Evolutionary conservation across 192 early-diverging fungal species (phyloP), one percentile per base, ranked within the genome.

Genomic region (Gigaspora rosea): DNA sequence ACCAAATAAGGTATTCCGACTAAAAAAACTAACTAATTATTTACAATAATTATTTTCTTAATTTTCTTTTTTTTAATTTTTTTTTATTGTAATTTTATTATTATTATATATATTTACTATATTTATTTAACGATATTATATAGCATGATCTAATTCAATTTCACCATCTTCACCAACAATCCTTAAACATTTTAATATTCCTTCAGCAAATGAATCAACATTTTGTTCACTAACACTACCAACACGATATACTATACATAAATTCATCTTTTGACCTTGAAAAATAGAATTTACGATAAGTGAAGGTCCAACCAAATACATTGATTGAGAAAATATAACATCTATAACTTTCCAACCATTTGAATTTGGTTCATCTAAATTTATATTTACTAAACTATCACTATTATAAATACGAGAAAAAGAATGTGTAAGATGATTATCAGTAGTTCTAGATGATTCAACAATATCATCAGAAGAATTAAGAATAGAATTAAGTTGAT

Each of bases 261-360:
- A 32, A 32, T 70, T 70, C 16, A 70, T 15, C 22, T 48, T 70
- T 1, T 70, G 22, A 50, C 16, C 48, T 50, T 70, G 49, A 50
- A 9, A 50, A 33, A 49, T 52, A 32, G 22, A 10, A 70, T 70
- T 70, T n/a, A 70, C 68, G 8, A 50, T 70, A 10, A 50, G 16
- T 4, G 46, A 47, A 1, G 68, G 46, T 10, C 68, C 68, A 52
- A 32, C 50, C 18, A 50, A n/a, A 18, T 50, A 49, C 47, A 49
- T 36, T 20, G 68, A 70, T 52, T 70, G 68, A 8, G 68, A 70
- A 70, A 70, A 52, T 50, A 70, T n/a, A 18, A 70, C 27, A 51
- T 70, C 68, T 33, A 50, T 2, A 32, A 70, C 22, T 70, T 70
- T 32, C 50, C 47, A 51, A 32, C 48, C 36, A 18, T 49, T 50